A percentile compares a stretch with the other conserved stretches of the same genome.
phyloP scores from a whole-genome alignment of 148 eudicot genomes.

The Persicaria tinctoria region DNA sequence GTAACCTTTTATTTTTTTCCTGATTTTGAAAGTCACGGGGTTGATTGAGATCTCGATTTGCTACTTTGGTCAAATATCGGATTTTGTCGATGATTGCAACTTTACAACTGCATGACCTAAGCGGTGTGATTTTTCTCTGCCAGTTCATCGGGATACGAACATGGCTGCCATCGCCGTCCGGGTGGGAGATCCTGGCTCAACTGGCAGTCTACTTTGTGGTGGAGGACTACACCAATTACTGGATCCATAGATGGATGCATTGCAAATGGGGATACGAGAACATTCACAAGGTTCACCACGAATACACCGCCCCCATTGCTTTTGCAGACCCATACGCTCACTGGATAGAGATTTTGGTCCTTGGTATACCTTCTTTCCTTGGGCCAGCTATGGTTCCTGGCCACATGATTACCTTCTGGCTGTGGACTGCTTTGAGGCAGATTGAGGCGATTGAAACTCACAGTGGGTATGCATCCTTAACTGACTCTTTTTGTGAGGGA shows the following conservation, averaged over 20 bases:
- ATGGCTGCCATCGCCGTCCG: constrained; percentile 74
- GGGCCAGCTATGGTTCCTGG: constrained; percentile 91
- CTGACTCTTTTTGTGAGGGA: not conserved
- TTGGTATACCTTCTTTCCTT: constrained; percentile 81
- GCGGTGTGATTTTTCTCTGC: constrained; percentile 10
- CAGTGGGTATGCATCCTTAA: constrained; percentile 64
- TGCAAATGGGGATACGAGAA: constrained; percentile 88
- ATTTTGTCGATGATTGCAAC: not conserved
- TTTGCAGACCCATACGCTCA: constrained; percentile 92
- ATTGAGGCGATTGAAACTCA: constrained; percentile 96
- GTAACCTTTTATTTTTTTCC: not conserved
- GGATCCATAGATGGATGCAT: constrained; percentile 84
- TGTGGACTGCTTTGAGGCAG: constrained; percentile 92
- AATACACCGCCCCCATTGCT: constrained; percentile 77
- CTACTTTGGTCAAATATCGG: not conserved
- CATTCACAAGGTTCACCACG: constrained; percentile 90
- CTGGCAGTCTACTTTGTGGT: constrained; percentile 61
- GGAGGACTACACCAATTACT: constrained; percentile 84
- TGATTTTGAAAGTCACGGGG: no score
- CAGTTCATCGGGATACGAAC: constrained; percentile 77
- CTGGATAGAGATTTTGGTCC: constrained; percentile 87
- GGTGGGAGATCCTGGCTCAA: constrained; percentile 60
- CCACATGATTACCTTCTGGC: constrained; percentile 90
- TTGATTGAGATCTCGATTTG: not conserved
- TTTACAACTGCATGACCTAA: not conserved